These are phyloP conservation scores for Prosopis cineraria DNA, from an alignment of 306 rosid species.

Conservation along the genomic window DNA sequence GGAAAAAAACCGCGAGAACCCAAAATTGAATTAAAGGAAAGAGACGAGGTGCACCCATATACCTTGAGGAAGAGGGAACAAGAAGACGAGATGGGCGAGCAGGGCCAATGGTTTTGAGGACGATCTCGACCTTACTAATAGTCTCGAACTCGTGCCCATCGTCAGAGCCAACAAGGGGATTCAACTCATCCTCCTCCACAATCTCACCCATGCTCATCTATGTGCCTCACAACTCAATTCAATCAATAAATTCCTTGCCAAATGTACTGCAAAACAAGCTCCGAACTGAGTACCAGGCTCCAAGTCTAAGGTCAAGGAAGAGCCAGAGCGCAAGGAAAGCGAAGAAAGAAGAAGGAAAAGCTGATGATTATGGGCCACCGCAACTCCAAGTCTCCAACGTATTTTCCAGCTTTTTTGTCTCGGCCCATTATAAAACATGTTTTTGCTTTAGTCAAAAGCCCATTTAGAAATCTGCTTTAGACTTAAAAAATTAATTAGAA, in stretches of 20 bases:
- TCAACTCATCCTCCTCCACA: constrained; percentile 49
- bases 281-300: background rate
- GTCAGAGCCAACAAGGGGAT: constrained; percentile 18
- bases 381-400: background rate
- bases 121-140: constrained; percentile 56
- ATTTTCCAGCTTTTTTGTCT: background rate
- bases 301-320: background rate
- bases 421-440: background rate
- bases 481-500: no score
- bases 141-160: constrained; percentile 4
- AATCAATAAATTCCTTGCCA: background rate
- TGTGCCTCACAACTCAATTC: background rate
- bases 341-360: no score
- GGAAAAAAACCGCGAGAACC: background rate
- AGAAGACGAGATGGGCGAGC: constrained; percentile 80
- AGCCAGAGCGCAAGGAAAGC: no score
- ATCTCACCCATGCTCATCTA: constrained; percentile 56
- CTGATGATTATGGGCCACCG: background rate
- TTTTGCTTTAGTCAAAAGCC: background rate
- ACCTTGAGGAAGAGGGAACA: constrained; percentile 74
- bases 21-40: background rate
- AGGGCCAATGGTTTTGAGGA: constrained; percentile 83
- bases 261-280: background rate
- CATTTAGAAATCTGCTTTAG: background rate
- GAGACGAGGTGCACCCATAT: background rate